Percentiles rank a stretch among this genome's conserved stretches.
These are phyloP conservation scores for Knufia petricola DNA, from an alignment of 2,329 filamentous ascomycete species.

Conservation along the genomic window DNA sequence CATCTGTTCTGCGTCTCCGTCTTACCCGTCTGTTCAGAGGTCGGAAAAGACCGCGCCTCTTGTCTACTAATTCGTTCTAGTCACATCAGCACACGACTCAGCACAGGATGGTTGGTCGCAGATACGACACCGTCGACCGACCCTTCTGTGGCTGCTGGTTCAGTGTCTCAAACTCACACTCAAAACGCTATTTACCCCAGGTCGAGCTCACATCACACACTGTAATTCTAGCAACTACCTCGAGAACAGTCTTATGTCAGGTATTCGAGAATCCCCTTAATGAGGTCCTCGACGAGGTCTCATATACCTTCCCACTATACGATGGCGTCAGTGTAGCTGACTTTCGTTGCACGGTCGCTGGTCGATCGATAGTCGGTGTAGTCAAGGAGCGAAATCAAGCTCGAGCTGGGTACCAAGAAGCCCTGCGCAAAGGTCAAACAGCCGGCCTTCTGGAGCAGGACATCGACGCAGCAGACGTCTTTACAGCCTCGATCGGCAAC, in stretches of 20 bases:
- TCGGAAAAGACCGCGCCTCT: too few relatives aligned
- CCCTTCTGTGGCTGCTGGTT: constrained; percentile 17
- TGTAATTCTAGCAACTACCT: constrained; percentile 49
- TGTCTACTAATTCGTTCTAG: too few relatives aligned
- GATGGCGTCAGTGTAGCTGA: constrained; percentile 61
- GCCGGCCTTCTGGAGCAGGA: constrained; percentile 59
- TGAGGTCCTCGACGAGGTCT: constrained; percentile 43
- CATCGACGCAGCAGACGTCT: constrained; percentile 52
- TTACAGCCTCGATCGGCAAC: constrained; percentile 59
- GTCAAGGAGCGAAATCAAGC: constrained; percentile 59
- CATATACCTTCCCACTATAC: constrained; percentile 62
- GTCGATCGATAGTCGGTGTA: constrained; percentile 46
- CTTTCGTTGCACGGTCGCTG: constrained; percentile 56
- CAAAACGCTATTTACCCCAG: constrained; percentile 47
- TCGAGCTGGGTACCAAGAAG: constrained; percentile 49
- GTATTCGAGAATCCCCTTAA: constrained; percentile 49
- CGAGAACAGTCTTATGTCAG: constrained; percentile 45
- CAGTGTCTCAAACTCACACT: neutral
- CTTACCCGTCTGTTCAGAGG: too few relatives aligned
- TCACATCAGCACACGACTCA: neutral
- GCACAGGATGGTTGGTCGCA: constrained; percentile 4
- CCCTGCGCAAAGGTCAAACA: constrained; percentile 48
- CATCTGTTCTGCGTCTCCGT: too few relatives aligned
- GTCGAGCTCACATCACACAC: constrained; percentile 49
- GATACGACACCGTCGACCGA: constrained; percentile 1